A percentile compares a stretch with the other conserved stretches of the same genome.
These are phyloP conservation scores for Gnomoniopsis smithogilvyi DNA, from an alignment of 2,329 filamentous ascomycete genomes.

Conservation along the genomic window DNA sequence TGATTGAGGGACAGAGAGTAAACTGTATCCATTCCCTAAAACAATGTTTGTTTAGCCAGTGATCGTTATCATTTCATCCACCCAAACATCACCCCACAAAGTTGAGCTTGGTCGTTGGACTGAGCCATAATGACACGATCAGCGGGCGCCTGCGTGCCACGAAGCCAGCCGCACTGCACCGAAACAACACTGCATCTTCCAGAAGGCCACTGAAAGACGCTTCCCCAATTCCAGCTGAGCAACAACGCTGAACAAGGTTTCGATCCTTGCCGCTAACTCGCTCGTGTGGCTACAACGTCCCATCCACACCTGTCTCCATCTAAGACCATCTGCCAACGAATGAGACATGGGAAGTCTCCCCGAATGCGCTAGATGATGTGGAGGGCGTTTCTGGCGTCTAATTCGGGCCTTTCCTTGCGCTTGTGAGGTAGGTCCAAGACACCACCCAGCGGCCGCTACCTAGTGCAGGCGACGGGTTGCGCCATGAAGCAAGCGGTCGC, in stretches of 20 bases:
- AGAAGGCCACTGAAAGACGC: not conserved
- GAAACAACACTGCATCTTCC: not conserved
- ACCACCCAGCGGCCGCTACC: not conserved
- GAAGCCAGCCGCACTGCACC: not conserved
- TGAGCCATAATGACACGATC: no score
- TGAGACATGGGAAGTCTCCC: not conserved
- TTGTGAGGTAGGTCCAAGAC: not conserved
- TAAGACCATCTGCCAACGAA: not conserved
- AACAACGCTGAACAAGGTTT: not conserved
- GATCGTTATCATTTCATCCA: no score
- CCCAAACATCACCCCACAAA: no score
- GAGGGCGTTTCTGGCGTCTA: not conserved
- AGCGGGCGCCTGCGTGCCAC: not conserved
- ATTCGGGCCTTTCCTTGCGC: not conserved
- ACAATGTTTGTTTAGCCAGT: no score
- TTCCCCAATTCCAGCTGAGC: not conserved
- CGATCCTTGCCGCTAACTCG: not conserved
- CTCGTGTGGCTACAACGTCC: not conserved
- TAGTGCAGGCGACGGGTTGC: constrained; percentile 7
- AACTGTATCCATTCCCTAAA: no score
- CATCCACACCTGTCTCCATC: not conserved
- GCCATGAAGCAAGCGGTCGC: not conserved
- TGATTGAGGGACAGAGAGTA: no score
- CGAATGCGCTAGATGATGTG: not conserved
- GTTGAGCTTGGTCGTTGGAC: no score